Base-by-base conservation (phyloP, 2,329 filamentous ascomycete species). In the Diaporthe velutina region DNA sequence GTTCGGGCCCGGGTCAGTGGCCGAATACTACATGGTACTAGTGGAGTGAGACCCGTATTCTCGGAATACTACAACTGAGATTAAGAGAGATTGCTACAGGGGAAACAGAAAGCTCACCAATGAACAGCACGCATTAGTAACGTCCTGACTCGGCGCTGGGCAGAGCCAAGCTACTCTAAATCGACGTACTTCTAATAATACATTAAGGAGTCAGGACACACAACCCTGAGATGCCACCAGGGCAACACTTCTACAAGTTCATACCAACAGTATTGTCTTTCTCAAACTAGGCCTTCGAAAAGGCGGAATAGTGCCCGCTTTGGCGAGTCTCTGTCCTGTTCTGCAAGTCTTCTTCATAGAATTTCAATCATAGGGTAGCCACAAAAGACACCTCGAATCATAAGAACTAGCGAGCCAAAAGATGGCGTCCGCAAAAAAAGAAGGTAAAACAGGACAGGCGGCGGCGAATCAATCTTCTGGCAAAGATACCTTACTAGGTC, bases 161-260 rank as follows among this genome's bases (percentile, higher is more conserved):
- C 25, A n/a, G 10, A 67, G 61, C 61, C 42, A 67, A 67, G 61
- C 28, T 52, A 67, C 42, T 38, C 45, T 35, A 25, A 17, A 38
- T 67, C 61, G 28, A 67, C 30, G 22, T n/a, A 35, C 30, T 50
- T 67, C 61, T 67, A 50, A 67, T 67, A 67, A 67, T 67, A 52
- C 30, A 67, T 67, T 15, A 25, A 50, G 61, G 42, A 17, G 61
- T 13, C 13, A 9, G 42, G n/a, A 8, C 19, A 48, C 25, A 52
- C 25, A 13, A 9, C 28, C 42, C 15, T 15, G 17, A 30, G 7
- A 28, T 42, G 15, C 1, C 4, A 30, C 33, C 19, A n/a, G 28
- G 6, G 10, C 3, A n/a, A 25, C 7, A 25, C 5, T 35, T n/a
- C 2, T 22, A 48, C 19, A 33, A 66, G 17, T n/a, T 7, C 4